Evolutionary conservation across 129 eudicot species (phyloP).

Genomic region (Ambrosia trifida): DNA sequence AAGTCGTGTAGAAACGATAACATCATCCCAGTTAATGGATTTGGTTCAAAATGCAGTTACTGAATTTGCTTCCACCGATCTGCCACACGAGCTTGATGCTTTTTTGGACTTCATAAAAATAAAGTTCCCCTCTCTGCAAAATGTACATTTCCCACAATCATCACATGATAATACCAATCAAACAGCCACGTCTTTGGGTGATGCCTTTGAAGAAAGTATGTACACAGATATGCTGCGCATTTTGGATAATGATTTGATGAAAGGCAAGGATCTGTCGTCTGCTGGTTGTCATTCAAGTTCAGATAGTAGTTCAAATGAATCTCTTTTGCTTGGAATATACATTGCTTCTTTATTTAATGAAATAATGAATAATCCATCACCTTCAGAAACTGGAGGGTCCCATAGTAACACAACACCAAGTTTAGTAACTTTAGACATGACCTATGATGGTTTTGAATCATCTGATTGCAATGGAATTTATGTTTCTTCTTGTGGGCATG

Average conservation of each 20-base stretch:
- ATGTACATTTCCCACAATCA: constrained; percentile 48
- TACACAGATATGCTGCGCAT: constrained; percentile 44
- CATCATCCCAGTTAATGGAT: constrained; percentile 58
- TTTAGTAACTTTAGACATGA: constrained; percentile 27
- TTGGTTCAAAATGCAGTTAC: constrained; percentile 63
- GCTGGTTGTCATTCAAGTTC: constrained; percentile 25
- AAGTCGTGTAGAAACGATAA: constrained; percentile 39
- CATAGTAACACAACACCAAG: constrained; percentile 43
- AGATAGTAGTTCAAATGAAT: constrained; percentile 28
- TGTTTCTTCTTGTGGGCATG: constrained; percentile 98
- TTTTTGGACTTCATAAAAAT: constrained; percentile 61
- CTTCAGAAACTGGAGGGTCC: constrained; percentile 43
- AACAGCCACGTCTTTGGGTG: constrained; percentile 45
- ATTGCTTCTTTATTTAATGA: constrained; percentile 67
- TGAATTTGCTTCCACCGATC: constrained; percentile 67
- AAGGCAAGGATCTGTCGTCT: constrained; percentile 28
- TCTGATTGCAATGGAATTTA: constrained; percentile 66
- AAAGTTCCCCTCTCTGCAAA: constrained; percentile 50
- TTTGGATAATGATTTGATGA: constrained; percentile 23
- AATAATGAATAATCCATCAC: constrained; percentile 47
- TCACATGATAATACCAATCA: constrained; percentile 40
- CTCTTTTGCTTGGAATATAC: constrained; percentile 82
- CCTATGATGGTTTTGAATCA: constrained; percentile 66
- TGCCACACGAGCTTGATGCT: constrained; percentile 66
- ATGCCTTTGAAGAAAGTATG: constrained; percentile 65